phyloP scores from a whole-genome alignment of 2,329 filamentous ascomycete species.

The Neofusicoccum umdonicola region DNA sequence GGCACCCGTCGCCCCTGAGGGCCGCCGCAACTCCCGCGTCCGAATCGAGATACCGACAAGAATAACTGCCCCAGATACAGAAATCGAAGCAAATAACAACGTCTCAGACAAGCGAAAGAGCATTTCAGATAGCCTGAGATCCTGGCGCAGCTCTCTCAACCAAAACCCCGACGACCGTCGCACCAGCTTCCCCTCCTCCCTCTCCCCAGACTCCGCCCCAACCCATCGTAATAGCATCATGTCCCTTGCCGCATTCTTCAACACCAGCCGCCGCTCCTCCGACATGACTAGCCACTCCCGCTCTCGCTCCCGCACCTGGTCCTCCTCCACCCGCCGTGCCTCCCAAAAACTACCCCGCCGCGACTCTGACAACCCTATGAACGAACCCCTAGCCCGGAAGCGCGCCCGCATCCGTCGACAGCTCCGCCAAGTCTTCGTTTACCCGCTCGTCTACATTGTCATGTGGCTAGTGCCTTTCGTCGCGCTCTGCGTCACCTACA shows the following conservation, averaged over 20 bases:
- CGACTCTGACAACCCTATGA: background rate
- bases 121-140: background rate
- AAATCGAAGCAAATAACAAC: background rate
- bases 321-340: background rate
- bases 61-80: background rate
- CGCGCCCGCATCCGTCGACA: slow-evolving; percentile 64
- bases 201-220: background rate
- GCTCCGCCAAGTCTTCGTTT: slow-evolving; percentile 71
- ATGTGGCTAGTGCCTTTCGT: slow-evolving; percentile 73
- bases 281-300: background rate
- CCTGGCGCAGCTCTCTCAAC: background rate
- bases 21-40: slow-evolving; percentile 8
- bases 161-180: background rate
- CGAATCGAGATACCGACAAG: background rate
- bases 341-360: background rate
- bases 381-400: slow-evolving; percentile 22
- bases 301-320: background rate
- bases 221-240: background rate
- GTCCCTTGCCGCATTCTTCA: background rate
- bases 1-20: background rate
- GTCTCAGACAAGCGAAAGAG: background rate
- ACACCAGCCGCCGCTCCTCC: background rate
- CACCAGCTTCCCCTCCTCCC: background rate
- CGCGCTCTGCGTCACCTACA: slow-evolving; percentile 61
- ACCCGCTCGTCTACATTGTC: slow-evolving; percentile 68